Percentiles rank a stretch among this genome's conserved stretches.
Evolutionary conservation across 2,329 filamentous ascomycete genomes (phyloP).

Genomic region (Bipolaris bicolor): DNA sequence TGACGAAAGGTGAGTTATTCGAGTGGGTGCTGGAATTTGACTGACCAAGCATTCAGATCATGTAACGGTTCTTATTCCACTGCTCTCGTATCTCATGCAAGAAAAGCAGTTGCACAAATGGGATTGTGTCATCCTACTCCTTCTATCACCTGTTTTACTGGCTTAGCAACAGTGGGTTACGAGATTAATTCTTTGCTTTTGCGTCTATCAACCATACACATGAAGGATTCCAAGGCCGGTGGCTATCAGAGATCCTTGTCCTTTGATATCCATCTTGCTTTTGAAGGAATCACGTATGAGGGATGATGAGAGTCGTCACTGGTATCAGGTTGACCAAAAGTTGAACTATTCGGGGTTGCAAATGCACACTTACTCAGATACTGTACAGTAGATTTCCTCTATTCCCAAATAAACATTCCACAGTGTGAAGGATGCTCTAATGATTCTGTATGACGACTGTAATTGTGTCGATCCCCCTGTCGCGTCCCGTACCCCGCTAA

Average conservation of each 20-base stretch:
- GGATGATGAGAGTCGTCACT: neutral
- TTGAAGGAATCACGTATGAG: neutral
- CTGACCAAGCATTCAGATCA: neutral
- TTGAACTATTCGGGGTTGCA: neutral
- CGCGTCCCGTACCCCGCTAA: constrained; percentile 9
- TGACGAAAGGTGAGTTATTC: neutral
- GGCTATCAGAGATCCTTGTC: neutral
- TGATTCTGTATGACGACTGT: neutral
- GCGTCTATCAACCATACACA: neutral
- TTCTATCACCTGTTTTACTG: neutral
- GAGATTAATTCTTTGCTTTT: constrained; percentile 2
- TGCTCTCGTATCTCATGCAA: neutral
- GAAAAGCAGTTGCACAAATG: neutral
- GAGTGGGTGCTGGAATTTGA: neutral
- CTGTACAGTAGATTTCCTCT: neutral
- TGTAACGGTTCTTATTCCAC: neutral
- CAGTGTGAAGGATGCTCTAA: too few relatives aligned
- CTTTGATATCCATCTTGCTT: neutral
- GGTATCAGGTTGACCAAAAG: neutral
- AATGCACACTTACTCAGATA: neutral
- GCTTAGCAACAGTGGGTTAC: constrained; percentile 5
- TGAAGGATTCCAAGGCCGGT: neutral
- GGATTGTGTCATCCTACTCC: neutral
- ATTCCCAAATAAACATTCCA: too few relatives aligned
- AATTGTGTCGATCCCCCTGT: constrained; percentile 6